These are phyloP conservation scores for Penicillium canescens DNA, from an alignment of 495 filamentous ascomycete species.

Conservation along the genomic window DNA sequence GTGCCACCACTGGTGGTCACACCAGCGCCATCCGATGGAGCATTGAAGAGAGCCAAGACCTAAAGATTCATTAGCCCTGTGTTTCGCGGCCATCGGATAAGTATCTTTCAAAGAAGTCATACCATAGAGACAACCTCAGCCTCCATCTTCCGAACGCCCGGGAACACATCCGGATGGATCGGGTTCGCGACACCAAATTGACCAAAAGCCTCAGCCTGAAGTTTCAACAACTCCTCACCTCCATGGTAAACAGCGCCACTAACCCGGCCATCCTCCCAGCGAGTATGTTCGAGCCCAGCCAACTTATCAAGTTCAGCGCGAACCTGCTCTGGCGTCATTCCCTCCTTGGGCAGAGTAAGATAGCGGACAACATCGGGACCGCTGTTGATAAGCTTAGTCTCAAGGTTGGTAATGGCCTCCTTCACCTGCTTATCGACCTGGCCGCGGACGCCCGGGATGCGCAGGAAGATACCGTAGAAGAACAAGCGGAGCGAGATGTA, in stretches of 20 bases:
- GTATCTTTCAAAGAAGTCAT: slow-evolving; percentile 9
- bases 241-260: slow-evolving; percentile 97
- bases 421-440: slow-evolving; percentile 21
- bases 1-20: slow-evolving; percentile 93
- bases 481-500: slow-evolving; percentile 69
- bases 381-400: slow-evolving; percentile 74
- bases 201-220: slow-evolving; percentile 90
- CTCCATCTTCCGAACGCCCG: slow-evolving; percentile 98
- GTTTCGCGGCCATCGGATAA: neutral
- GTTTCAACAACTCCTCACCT: slow-evolving; percentile 74
- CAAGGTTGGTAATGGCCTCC: slow-evolving; percentile 65
- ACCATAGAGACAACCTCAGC: slow-evolving; percentile 97
- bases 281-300: slow-evolving; percentile 84
- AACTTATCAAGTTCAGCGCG: slow-evolving; percentile 77
- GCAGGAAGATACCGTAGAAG: slow-evolving; percentile 83
- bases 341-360: slow-evolving; percentile 77
- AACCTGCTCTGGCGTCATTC: slow-evolving; percentile 78
- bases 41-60: slow-evolving; percentile 86
- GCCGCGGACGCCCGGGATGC: slow-evolving; percentile 76
- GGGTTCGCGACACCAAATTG: slow-evolving; percentile 96
- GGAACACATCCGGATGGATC: slow-evolving; percentile 98
- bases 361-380: slow-evolving; percentile 74
- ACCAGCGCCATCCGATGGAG: slow-evolving; percentile 78
- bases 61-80: slow-evolving; percentile 20
- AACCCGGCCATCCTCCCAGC: slow-evolving; percentile 95